Conservation (phyloP, 371 early-diverging fungal genomes). For the Dichotomocladium elegans region DNA sequence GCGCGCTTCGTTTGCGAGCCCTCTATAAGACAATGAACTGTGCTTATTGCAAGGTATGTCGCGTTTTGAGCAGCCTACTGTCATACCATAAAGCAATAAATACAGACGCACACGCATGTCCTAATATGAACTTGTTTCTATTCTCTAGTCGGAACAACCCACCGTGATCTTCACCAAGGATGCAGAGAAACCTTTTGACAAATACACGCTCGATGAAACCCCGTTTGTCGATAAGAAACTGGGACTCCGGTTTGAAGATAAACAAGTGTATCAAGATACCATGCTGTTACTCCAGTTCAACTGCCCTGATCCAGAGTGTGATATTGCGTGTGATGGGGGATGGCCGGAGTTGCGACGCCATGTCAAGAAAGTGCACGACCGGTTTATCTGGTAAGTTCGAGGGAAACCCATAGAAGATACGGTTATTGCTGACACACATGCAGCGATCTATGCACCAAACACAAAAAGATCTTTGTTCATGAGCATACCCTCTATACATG, state of each 20-base stretch:
- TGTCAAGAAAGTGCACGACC: constrained; percentile 68
- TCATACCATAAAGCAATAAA: neutral
- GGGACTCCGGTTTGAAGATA: constrained; percentile 70
- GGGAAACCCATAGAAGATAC: too few species aligned
- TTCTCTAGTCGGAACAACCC: constrained; percentile 59
- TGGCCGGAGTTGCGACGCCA: constrained; percentile 85
- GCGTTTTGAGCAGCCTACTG: neutral
- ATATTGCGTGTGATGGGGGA: constrained; percentile 63
- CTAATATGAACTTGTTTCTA: too few species aligned
- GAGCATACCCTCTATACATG: constrained; percentile 83
- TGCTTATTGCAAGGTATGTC: constrained; percentile 84
- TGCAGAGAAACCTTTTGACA: constrained; percentile 52
- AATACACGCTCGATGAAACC: constrained; percentile 39
- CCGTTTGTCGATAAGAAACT: constrained; percentile 63
- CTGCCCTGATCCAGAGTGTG: constrained; percentile 82
- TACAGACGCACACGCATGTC: neutral
- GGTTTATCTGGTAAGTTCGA: constrained; percentile 67
- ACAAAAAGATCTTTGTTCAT: constrained; percentile 89
- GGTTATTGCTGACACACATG: too few species aligned
- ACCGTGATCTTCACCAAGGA: constrained; percentile 72
- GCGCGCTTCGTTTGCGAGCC: constrained; percentile 84
- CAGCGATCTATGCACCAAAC: constrained; percentile 81
- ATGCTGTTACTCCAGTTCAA: constrained; percentile 73
- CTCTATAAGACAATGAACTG: constrained; percentile 83
- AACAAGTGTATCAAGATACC: constrained; percentile 69